Percentiles rank a stretch among this genome's conserved stretches.
Conservation (phyloP, 176 grass and related monocot genomes). For the Lolium rigidum region DNA sequence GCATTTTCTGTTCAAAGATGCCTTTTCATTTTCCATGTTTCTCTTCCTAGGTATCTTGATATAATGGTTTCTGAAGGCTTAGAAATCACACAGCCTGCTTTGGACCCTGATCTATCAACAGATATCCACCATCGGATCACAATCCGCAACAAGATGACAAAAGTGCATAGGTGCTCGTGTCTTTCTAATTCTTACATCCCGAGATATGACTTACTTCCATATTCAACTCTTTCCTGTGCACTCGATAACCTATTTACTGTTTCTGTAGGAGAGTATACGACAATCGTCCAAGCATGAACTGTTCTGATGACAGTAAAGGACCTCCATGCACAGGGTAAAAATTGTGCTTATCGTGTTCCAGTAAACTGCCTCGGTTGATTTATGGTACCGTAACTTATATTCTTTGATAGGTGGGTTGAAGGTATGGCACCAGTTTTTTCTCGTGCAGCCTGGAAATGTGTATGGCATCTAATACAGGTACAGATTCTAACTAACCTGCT, state of each 20-base stretch:
- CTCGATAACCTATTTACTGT: constrained; percentile 19
- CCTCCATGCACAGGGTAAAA: constrained; percentile 97
- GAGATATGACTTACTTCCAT: background rate
- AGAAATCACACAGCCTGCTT: constrained; percentile 95
- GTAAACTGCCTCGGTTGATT: background rate
- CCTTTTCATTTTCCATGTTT: constrained; percentile 17
- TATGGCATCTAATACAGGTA: constrained; percentile 99
- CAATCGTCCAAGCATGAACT: constrained; percentile 75
- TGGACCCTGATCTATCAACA: constrained; percentile 86
- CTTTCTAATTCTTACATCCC: constrained; percentile 16
- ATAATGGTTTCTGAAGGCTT: constrained; percentile 97
- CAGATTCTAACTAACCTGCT: constrained; percentile 11
- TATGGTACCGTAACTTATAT: constrained; percentile 27
- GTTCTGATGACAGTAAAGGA: constrained; percentile 83
- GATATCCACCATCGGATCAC: constrained; percentile 98
- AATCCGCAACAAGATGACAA: constrained; percentile 83
- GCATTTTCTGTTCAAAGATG: background rate
- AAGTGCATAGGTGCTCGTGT: constrained; percentile 78
- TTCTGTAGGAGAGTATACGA: constrained; percentile 82
- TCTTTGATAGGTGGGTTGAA: constrained; percentile 84
- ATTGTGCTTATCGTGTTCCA: background rate
- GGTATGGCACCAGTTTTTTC: constrained; percentile 99
- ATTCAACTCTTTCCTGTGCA: background rate
- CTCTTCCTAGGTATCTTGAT: constrained; percentile 71
- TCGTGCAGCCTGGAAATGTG: constrained; percentile 93